phyloP scores from a whole-genome alignment of 164 flowering plant species.

The Liriodendron chinense region DNA sequence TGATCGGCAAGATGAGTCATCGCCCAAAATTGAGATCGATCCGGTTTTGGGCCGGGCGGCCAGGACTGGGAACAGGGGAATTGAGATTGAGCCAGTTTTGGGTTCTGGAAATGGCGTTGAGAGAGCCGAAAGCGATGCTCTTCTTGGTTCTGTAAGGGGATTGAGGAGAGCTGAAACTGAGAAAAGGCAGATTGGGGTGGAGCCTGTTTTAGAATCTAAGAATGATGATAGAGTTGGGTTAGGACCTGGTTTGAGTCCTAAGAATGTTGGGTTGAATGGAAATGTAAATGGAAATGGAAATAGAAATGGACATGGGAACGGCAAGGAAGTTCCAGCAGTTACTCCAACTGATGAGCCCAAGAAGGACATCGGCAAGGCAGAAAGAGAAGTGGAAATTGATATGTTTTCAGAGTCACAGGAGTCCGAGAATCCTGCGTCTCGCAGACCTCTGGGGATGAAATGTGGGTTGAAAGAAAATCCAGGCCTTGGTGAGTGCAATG shows the following conservation, averaged over 20 bases:
- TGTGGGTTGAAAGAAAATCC: constrained; percentile 73
- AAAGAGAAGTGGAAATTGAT: constrained; percentile 31
- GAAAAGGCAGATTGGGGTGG: constrained; percentile 36
- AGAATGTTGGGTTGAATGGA: constrained; percentile 12
- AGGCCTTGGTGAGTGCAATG: constrained; percentile 61
- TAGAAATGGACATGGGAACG: constrained; percentile 21
- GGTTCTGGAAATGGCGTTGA: constrained; percentile 19
- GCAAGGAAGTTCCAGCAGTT: constrained; percentile 18
- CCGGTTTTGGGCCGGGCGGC: constrained; percentile 56
- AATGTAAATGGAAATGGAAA: constrained; percentile 12
- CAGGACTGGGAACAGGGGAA: constrained; percentile 24
- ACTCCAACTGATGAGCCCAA: constrained; percentile 31
- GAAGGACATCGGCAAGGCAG: constrained; percentile 32
- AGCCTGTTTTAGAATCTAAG: constrained; percentile 21
- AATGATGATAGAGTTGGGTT: constrained; percentile 30
- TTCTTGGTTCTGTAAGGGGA: constrained; percentile 25
- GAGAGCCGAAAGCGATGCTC: constrained; percentile 26
- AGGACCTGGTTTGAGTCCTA: constrained; percentile 6
- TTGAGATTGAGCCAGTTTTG: constrained; percentile 50
- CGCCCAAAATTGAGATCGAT: constrained; percentile 76
- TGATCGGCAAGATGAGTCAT: constrained; percentile 35
- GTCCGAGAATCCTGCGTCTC: constrained; percentile 31
- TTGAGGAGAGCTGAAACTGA: constrained; percentile 28
- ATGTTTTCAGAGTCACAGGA: constrained; percentile 41
- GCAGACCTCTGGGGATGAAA: constrained; percentile 35